Percentiles rank a stretch among this genome's conserved stretches.
Conservation (phyloP, 805 yeast genomes). For the Ogataea nitratoaversa region DNA sequence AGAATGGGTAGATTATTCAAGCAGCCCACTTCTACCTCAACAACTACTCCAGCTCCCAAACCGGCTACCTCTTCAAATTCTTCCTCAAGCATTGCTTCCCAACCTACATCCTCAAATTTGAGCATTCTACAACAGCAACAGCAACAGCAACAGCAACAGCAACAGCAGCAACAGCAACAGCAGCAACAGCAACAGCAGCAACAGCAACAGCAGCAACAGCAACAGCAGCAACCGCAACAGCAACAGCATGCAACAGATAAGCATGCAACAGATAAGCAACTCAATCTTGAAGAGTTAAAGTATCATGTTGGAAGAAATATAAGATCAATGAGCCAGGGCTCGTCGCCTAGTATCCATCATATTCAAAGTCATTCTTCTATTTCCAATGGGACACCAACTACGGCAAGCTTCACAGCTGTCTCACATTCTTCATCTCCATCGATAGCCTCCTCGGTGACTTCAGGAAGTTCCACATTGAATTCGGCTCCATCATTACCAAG, state of each 20-base stretch:
- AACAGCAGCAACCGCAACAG: constrained; percentile 4
- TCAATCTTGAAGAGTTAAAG: constrained; percentile 18
- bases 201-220: too few relatives aligned
- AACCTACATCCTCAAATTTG: neutral
- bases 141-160: constrained; percentile 5
- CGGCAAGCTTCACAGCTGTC: constrained; percentile 1
- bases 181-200: too few relatives aligned
- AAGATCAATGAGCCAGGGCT: constrained; percentile 15
- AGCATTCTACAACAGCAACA: constrained; percentile 1
- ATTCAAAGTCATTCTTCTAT: neutral
- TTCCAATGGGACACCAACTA: neutral
- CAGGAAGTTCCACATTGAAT: neutral
- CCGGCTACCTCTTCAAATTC: neutral
- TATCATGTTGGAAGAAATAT: constrained; percentile 16
- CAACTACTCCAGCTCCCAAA: constrained; percentile 5
- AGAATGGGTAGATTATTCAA: constrained; percentile 32
- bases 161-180: neutral
- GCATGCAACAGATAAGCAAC: too few relatives aligned
- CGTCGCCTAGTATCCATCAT: neutral
- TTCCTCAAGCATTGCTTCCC: neutral
- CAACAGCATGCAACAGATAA: too few relatives aligned
- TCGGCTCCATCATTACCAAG: constrained; percentile 10
- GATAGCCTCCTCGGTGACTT: constrained; percentile 3
- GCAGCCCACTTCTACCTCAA: constrained; percentile 12
- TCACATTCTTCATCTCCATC: constrained; percentile 7